Evolutionary conservation across 2,329 filamentous ascomycete genomes (phyloP).

Genomic region (Aspergillus neoniger): DNA sequence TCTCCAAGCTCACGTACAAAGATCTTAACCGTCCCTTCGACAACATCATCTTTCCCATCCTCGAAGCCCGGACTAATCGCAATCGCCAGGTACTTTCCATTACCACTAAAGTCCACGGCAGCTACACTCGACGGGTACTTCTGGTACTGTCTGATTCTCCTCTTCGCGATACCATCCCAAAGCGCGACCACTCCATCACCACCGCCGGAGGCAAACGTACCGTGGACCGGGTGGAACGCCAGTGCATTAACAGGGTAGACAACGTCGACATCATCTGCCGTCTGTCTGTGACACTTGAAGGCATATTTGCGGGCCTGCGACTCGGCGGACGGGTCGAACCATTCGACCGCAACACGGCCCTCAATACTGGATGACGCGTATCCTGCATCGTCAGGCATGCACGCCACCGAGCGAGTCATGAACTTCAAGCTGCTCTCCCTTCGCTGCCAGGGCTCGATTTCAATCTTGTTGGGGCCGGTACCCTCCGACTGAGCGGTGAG

Average conservation of each 20-base stretch:
- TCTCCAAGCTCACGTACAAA: constrained; percentile 82
- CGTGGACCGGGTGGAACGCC: constrained; percentile 78
- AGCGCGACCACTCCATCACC: constrained; percentile 89
- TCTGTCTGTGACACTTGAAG: constrained; percentile 95
- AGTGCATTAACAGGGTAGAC: constrained; percentile 91
- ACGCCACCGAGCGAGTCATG: constrained; percentile 87
- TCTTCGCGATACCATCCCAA: constrained; percentile 90
- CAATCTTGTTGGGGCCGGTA: constrained; percentile 44
- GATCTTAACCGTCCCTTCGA: constrained; percentile 72
- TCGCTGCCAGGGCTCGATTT: constrained; percentile 82
- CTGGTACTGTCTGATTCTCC: constrained; percentile 85
- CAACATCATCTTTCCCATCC: constrained; percentile 76
- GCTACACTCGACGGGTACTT: constrained; percentile 78
- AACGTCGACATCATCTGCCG: constrained; percentile 68
- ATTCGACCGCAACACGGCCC: constrained; percentile 93
- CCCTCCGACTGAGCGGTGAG: constrained; percentile 53
- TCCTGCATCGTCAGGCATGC: constrained; percentile 94
- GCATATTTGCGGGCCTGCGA: constrained; percentile 94
- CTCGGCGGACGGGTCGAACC: constrained; percentile 87
- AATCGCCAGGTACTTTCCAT: constrained; percentile 77
- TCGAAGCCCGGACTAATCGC: constrained; percentile 86
- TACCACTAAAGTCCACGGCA: constrained; percentile 72
- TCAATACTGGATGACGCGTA: constrained; percentile 94
- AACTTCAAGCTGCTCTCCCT: constrained; percentile 94
- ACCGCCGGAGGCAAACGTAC: constrained; percentile 85